Percentiles rank a stretch among this genome's conserved stretches.
Evolutionary conservation across 495 filamentous ascomycete genomes (phyloP).

Genomic region (Pyrenula massariospora): DNA sequence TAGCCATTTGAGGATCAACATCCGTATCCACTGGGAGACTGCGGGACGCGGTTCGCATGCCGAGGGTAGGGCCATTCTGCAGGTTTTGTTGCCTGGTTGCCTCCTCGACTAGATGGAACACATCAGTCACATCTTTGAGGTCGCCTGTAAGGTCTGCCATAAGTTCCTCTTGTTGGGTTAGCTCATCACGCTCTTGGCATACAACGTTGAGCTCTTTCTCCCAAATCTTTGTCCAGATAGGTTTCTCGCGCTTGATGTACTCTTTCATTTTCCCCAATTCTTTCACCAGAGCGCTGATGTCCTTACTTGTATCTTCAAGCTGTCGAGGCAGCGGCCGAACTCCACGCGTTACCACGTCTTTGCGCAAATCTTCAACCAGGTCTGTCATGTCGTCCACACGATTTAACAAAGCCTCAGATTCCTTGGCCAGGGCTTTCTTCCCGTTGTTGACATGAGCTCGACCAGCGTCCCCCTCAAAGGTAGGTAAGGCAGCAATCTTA

Average conservation of each 20-base stretch:
- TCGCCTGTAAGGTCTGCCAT: constrained; percentile 87
- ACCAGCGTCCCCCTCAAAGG: constrained; percentile 57
- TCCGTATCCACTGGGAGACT: constrained; percentile 53
- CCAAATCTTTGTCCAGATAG: constrained; percentile 97
- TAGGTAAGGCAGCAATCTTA: constrained; percentile 49
- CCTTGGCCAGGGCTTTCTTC: constrained; percentile 70
- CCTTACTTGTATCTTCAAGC: constrained; percentile 76
- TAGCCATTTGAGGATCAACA: constrained; percentile 66
- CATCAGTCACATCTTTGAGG: constrained; percentile 78
- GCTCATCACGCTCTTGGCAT: constrained; percentile 84
- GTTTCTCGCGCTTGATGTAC: constrained; percentile 82
- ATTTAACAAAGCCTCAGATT: constrained; percentile 77
- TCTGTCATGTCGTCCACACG: constrained; percentile 95
- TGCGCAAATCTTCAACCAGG: constrained; percentile 88
- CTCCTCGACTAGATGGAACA: constrained; percentile 89
- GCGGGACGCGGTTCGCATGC: constrained; percentile 39
- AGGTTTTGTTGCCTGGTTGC: constrained; percentile 92
- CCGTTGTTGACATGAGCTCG: constrained; percentile 74
- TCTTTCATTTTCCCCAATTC: constrained; percentile 95
- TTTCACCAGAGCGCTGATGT: constrained; percentile 65
- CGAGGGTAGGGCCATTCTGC: constrained; percentile 35
- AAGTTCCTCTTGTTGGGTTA: constrained; percentile 89
- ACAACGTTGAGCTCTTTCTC: constrained; percentile 90
- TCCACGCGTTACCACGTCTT: constrained; percentile 88
- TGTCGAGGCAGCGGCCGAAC: constrained; percentile 88